Evolutionary conservation across 169 alveolate genomes (phyloP), one percentile per base, ranked within the genome.

Genomic region (Cystoisospora suis): DNA sequence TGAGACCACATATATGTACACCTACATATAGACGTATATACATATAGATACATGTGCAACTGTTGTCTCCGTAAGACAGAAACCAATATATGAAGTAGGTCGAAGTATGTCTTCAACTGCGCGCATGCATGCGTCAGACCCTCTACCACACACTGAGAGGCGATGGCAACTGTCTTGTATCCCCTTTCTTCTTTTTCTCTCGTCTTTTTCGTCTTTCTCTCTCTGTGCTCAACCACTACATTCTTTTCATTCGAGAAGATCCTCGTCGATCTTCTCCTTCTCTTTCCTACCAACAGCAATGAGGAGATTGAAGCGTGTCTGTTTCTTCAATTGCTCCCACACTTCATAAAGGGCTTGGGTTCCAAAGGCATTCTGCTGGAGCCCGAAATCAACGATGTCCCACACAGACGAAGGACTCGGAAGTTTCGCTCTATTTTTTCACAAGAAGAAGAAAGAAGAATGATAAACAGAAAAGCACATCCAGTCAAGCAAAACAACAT

Each of bases 271-370:
- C n/a, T n/a, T n/a, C n/a, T n/a, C n/a, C n/a, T n/a, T n/a, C n/a
- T n/a, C 20, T 12, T 72, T 53, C 90, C 29, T 27, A 90, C 90
- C 93, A 23, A 90, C 91, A 17, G 53, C 91, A 20, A 88, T 45
- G 46, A 92, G 90, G 12, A 92, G 44, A 9, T 91, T 91, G 87
- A 75, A 80, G 38, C 1, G 81, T 27, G 93, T 88, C 40, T 92
- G 94, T 42, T 53, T 69, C 72, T 92, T 87, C 75, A 92, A 75
- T 56, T 92, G 94, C 88, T 87, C 91, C 27, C 90, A 75, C 46
- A 88, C 47, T 56, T 92, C 94, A 38, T 88, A 88, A 34, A 59
- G 81, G 3, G 89, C 87, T 61, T 92, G 94, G 47, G 89, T 61
- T 3, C 93, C 92, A 38, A 79, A 92, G 0, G 94, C 93, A 36